Percentiles rank a stretch among this genome's conserved stretches.
Evolutionary conservation across 176 grass and related monocot genomes (phyloP).

Genomic region (Carex kokanica): DNA sequence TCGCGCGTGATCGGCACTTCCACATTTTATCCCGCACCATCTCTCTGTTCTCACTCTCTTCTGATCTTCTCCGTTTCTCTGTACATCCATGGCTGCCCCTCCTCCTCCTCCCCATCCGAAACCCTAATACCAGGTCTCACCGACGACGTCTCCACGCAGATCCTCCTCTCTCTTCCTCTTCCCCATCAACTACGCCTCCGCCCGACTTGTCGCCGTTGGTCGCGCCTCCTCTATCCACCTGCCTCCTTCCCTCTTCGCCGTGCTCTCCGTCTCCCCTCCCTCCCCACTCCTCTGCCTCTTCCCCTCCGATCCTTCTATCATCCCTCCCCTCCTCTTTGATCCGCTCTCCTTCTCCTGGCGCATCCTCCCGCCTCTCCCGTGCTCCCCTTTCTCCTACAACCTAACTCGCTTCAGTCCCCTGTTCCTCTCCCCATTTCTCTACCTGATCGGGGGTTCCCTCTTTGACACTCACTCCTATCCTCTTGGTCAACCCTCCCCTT

Average conservation of each 20-base stretch:
- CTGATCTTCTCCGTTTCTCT: background rate
- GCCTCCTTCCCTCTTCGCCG: constrained; percentile 64
- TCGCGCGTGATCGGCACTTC: background rate
- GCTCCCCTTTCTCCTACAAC: constrained; percentile 58
- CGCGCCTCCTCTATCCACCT: constrained; percentile 47
- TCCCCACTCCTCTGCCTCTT: constrained; percentile 74
- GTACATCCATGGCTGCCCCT: constrained; percentile 41
- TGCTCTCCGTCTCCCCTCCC: constrained; percentile 49
- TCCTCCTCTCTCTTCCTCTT: constrained; percentile 70
- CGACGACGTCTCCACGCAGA: constrained; percentile 55
- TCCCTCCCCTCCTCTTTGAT: constrained; percentile 66
- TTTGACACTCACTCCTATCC: constrained; percentile 82
- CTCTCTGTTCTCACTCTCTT: constrained; percentile 4
- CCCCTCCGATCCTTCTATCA: constrained; percentile 67
- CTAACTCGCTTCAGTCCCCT: constrained; percentile 63
- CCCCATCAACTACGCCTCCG: constrained; percentile 69
- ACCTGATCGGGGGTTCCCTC: constrained; percentile 71
- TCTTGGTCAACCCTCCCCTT: constrained; percentile 56
- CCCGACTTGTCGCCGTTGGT: constrained; percentile 58
- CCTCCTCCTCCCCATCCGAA: constrained; percentile 1
- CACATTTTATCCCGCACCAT: background rate
- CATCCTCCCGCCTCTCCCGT: constrained; percentile 62
- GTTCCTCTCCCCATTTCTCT: constrained; percentile 48
- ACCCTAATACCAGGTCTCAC: constrained; percentile 71
- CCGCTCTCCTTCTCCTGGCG: constrained; percentile 53